Conservation (phyloP, 2,329 filamentous ascomycete genomes). For the Phoma sp. region DNA sequence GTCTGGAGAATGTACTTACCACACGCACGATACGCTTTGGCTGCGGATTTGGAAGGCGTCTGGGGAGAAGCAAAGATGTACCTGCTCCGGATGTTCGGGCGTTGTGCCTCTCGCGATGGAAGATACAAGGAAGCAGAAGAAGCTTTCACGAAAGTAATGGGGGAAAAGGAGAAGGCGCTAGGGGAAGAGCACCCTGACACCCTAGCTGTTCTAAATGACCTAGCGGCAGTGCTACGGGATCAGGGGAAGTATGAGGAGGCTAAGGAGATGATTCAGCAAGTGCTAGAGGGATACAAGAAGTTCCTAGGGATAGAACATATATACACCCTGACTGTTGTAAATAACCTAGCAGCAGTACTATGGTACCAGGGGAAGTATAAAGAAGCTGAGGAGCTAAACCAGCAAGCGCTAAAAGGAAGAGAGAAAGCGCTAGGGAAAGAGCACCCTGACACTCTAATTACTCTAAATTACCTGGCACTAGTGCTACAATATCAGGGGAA, state of each 20-base stretch:
- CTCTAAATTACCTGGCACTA: no score
- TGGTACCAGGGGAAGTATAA: not conserved
- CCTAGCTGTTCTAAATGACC: not conserved
- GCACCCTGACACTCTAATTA: not conserved
- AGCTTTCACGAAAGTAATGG: not conserved
- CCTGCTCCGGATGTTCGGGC: not conserved
- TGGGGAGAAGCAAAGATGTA: not conserved
- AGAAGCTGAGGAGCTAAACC: not conserved
- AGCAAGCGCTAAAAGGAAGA: not conserved
- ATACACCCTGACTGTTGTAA: not conserved
- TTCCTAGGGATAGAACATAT: not conserved
- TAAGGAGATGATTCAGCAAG: not conserved
- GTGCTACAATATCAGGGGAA: no score
- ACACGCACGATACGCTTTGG: constrained; percentile 30
- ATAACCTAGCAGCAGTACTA: not conserved
- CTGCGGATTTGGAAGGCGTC: not conserved
- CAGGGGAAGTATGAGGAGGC: not conserved
- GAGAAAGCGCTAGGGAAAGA: not conserved
- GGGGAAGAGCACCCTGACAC: not conserved
- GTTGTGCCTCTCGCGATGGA: not conserved
- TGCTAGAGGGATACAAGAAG: not conserved
- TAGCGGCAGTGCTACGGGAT: no score
- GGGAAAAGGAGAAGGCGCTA: not conserved
- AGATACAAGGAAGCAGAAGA: not conserved
- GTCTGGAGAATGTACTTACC: constrained; percentile 42